These are phyloP conservation scores for Cicer arietinum DNA, from an alignment of 306 rosid species.

Conservation along the genomic window DNA sequence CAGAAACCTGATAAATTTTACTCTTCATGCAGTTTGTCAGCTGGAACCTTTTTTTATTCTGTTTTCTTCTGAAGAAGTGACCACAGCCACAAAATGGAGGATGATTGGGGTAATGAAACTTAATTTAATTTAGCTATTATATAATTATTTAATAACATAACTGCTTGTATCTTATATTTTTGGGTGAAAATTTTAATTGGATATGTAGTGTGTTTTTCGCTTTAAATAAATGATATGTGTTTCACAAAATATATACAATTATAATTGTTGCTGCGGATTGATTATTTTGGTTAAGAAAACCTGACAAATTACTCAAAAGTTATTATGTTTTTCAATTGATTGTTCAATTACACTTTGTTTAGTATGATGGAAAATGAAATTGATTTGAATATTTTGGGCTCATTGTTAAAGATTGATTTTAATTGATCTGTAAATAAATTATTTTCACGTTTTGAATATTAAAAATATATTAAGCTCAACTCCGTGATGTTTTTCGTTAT, in stretches of 20 bases:
- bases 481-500: not conserved
- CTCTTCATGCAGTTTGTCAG: constrained; percentile 32
- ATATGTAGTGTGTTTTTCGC: not conserved
- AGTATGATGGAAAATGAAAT: not conserved
- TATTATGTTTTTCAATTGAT: not conserved
- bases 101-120: constrained; percentile 70
- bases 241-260: not conserved
- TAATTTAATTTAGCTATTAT: too few relatives aligned
- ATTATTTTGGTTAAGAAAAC: constrained; percentile 10
- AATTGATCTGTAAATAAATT: not conserved
- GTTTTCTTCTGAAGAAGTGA: constrained; percentile 22
- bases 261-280: constrained; percentile 1
- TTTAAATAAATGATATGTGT: not conserved
- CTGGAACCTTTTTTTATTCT: constrained; percentile 17
- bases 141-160: too few relatives aligned
- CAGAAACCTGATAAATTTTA: constrained; percentile 3
- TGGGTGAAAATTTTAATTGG: not conserved
- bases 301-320: not conserved
- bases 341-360: constrained; percentile 3
- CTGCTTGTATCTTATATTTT: not conserved
- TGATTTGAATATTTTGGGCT: not conserved
- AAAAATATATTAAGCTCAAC: not conserved
- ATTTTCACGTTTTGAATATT: not conserved
- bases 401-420: not conserved
- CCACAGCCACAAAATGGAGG: constrained; percentile 62